Base-by-base conservation (phyloP, 2,329 filamentous ascomycete species). In the Sporothrix sp. region DNA sequence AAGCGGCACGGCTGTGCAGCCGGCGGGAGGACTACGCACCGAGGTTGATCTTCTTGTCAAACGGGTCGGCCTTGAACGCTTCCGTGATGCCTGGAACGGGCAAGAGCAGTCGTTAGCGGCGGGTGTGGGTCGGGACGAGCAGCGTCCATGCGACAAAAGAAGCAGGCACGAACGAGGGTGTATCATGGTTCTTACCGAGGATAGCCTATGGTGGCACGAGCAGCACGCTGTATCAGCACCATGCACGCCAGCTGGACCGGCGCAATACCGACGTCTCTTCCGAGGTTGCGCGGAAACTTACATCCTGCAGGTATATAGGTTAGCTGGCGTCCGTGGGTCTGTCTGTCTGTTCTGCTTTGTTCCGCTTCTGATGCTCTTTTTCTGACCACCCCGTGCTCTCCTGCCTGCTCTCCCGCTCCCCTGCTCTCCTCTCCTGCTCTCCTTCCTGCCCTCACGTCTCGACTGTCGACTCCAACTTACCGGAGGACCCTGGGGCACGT, bases 11-110 rank as follows among this genome's bases (percentile, higher is more conserved):
- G 25, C 25, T 43, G 14, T 21, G 35, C 45, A 33, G 37, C 39
- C 36, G 51, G 47, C 46, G 52, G 52, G 50, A 45, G 37, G 13
- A 5, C n/a, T n/a, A 38, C 54, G 10, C 73, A 85, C 86, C 93
- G 56, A 98, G 76, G 76, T 97, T 97, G 78, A 98, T 97, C 82
- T 97, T 98, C 75, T 95, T 82, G 57, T 81, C 74, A 71, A 94
- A 91, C 63, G 76, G 79, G 69, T 98, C 93, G 70, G 90, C 90
- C 79, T 97, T 98, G 85, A 93, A 98, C 55, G 93, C 93, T 75
- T 98, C 93, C 57, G 93, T 97, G 72, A 98, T 89, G 68, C 87
- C 85, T 84, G 58, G 20, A 48, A 25, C 10, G 20, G 2, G 21
- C 52, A 56, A 63, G 33, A 6, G 11, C 9, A 43, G 8, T 62